Evolutionary conservation across 1,284 basidiomycete species (phyloP).

Genomic region (Termitomyces sp.): DNA sequence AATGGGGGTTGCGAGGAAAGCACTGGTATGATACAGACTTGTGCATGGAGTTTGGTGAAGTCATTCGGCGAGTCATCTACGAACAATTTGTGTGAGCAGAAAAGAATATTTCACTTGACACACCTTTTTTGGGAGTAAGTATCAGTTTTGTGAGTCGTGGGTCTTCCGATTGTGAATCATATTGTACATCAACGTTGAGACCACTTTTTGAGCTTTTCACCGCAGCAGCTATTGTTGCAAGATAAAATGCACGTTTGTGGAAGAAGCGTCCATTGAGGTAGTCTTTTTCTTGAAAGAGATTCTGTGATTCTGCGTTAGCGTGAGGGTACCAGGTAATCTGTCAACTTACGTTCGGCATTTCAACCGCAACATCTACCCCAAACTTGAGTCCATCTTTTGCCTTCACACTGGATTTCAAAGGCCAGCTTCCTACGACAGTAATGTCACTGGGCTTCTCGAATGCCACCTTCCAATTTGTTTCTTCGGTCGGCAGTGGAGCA

Average conservation of each 20-base stretch:
- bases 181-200: constrained; percentile 53
- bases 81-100: constrained; percentile 12
- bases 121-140: constrained; percentile 54
- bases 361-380: constrained; percentile 77
- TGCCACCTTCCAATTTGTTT: constrained; percentile 73
- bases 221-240: constrained; percentile 74
- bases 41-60: constrained; percentile 65
- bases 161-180: constrained; percentile 60
- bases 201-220: constrained; percentile 44
- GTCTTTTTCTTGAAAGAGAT: constrained; percentile 92
- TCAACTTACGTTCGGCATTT: constrained; percentile 77
- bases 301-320: constrained; percentile 32
- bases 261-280: constrained; percentile 88
- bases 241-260: constrained; percentile 89
- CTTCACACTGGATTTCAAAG: constrained; percentile 61
- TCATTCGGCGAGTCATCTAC: constrained; percentile 51
- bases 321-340: neutral
- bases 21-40: constrained; percentile 72
- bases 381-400: constrained; percentile 61
- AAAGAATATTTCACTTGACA: constrained; percentile 14
- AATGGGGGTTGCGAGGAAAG: constrained; percentile 58
- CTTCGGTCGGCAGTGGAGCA: constrained; percentile 58
- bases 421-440: constrained; percentile 73
- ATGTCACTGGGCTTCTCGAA: constrained; percentile 67
- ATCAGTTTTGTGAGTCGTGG: constrained; percentile 68